These are phyloP conservation scores for Thraustotheca clavata DNA, from an alignment of 352 stramenopile species.

Conservation along the genomic window DNA sequence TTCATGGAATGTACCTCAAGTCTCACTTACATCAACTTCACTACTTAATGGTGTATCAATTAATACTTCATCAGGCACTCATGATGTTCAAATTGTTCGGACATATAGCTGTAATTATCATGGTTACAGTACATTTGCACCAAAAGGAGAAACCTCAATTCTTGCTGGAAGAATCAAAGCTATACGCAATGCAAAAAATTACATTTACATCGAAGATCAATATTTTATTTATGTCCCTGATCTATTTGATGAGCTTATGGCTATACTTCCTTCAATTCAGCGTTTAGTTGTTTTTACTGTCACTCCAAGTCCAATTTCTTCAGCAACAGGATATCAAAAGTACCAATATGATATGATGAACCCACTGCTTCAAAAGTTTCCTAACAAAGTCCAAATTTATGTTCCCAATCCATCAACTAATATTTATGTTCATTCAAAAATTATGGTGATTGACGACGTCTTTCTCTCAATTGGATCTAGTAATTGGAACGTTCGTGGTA, in stretches of 20 bases:
- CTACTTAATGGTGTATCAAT: slow-evolving; percentile 6
- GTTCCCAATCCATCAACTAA: slow-evolving; percentile 35
- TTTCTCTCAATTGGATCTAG: slow-evolving; percentile 77
- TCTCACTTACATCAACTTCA: background rate
- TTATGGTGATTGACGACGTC: slow-evolving; percentile 79
- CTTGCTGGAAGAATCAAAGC: slow-evolving; percentile 45
- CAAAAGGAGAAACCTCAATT: slow-evolving; percentile 44
- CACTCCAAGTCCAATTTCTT: slow-evolving; percentile 24
- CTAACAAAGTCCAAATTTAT: slow-evolving; percentile 50
- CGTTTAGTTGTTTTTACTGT: slow-evolving; percentile 50
- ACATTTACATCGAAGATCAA: slow-evolving; percentile 61
- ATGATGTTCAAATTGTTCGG: slow-evolving; percentile 40
- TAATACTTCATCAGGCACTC: slow-evolving; percentile 11
- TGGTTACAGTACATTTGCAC: slow-evolving; percentile 39
- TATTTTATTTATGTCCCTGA: slow-evolving; percentile 64
- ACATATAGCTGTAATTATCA: slow-evolving; percentile 43
- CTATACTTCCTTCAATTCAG: slow-evolving; percentile 35
- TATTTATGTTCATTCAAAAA: slow-evolving; percentile 75
- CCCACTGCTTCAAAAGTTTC: slow-evolving; percentile 40
- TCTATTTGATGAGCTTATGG: slow-evolving; percentile 37
- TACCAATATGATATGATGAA: slow-evolving; percentile 52
- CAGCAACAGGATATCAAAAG: slow-evolving; percentile 48
- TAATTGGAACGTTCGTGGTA: slow-evolving; percentile 89
- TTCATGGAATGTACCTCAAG: background rate
- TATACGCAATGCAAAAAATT: slow-evolving; percentile 46